Evolutionary conservation across 805 yeast genomes (phyloP), one percentile per base, ranked within the genome.

Genomic region (Debaryomyces prosopidis): DNA sequence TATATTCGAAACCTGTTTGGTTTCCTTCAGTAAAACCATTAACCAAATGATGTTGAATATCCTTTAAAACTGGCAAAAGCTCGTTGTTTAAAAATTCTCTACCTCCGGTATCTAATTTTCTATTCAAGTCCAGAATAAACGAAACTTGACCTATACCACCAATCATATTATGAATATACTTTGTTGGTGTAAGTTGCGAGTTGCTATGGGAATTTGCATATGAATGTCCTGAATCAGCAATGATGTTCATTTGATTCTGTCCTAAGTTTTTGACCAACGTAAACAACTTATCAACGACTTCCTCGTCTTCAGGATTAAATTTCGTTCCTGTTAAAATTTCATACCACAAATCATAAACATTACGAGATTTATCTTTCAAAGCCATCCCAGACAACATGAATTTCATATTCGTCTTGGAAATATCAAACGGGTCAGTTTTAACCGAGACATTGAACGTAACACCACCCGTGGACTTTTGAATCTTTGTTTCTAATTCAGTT

Each of bases 141-240:
- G 80, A 75, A 32, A 91, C 77, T 57, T 91, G 96, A 36, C 79
- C 79, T 42, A 94, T 71, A n/a, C 98, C 98, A 30, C 76, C 66
- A 12, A 90, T 63, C 8, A 69, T 57, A 56, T 92, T 95, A 43
- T 73, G 73, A 15, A 90, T 73, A 4, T 81, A 74, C 43, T 80
- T 81, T 15, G 82, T 73, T 1, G 78, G 68, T 1, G 89, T 81
- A 3, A 89, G 64, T 23, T 79, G 75, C 0, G 96, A 77, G 18
- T 80, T 72, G 2, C 96, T 84, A 55, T 71, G 79, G 4, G 82
- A 73, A 53, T 82, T 77, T 2, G 98, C 96, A 65, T 79, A 91
- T 1, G 84, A 70, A 60, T 94, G 97, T 0, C 99, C 99, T 45
- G 86, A 73, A 46, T 91, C 94, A 8, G 96, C 91, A 42, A 94